Base-by-base conservation (phyloP, 169 alveolate species). In the Plasmodium reichenowi region DNA sequence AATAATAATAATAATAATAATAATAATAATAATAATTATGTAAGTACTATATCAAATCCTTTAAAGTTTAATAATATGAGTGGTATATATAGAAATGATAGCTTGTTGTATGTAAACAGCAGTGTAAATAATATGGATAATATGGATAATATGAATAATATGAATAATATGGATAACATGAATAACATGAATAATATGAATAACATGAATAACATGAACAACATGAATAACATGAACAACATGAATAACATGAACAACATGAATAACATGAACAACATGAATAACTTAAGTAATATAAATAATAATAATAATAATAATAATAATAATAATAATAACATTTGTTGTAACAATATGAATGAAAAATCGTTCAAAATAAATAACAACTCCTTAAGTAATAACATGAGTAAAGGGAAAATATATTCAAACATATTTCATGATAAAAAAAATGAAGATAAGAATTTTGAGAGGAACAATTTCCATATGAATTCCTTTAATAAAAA, bases 401-500 rank as follows among this genome's bases (percentile, higher is more conserved):
- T 72, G 22, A 71, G 24, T 26, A 60, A 68, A 1, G 60, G 26
- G 10, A 58, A 24, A 0, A 20, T 64, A 22, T 54, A 22, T 58
- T 62, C 70, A 58, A 74, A 74, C 32, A n/a, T 71, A 3, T 85
- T 58, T 64, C 22, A 26, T 6, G 91, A 71, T 47, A 29, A 70
- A 20, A 85, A 85, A 7, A 4, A 32, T 29, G 9, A 22, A 47
- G 86, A 85, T n/a, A 85, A 64, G 13, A 50, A 32, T 32, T 32
- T 70, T 5, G 58, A 71, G 15, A 3, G 62, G 15, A 71, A 13
- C 1, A 52, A 54, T 24, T n/a, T 70, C 2, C 22, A 71, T 26
- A 85, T 85, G 66, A 85, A 85, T 20, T 45, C 74, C 4, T 85
- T 85, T 20, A 85, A 59, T 52, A 85, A 66, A 8, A 70, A 22